Evolutionary conservation across 2,329 filamentous ascomycete genomes (phyloP), one percentile per base, ranked within the genome.

Genomic region (Stemphylium vesicarium): DNA sequence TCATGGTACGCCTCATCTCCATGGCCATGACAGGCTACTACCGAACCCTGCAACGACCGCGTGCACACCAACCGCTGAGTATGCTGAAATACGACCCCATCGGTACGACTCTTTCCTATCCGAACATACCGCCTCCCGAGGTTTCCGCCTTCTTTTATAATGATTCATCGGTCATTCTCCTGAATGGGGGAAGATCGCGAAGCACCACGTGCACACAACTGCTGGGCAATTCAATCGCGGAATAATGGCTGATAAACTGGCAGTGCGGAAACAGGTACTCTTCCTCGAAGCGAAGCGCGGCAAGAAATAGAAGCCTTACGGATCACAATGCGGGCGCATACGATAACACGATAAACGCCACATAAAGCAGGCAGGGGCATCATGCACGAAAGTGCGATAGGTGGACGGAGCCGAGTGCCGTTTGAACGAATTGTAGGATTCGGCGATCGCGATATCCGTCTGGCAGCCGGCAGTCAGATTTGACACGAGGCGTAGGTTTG

Each of bases 11-110:
- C 75, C 89, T 99, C 65, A 83, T 99, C 76, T 96, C 92, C 62
- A 99, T 99, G 95, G 95, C 95, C 75, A 89, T 96, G 89, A 99
- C 95, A 22, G 95, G 95, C 72, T 99, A 92, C 84, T 99, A 94
- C 84, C 93, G 94, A 78, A 96, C 92, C 49, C 87, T 96, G 77
- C 84, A 89, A 66, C 88, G 96, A 55, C 93, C 92, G 11, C 88
- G 95, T 66, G 84, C 85, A 26, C 84, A 92, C 60, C 83, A 89
- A 39, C 93, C 96, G 52, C 85, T 99, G 79, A 96, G 92, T 81
- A 95, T 99, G 92, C 82, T 99, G 69, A 99, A 99, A 82, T 99
- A 99, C 79, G 95, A 99, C 75, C 95, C 95, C 37, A 93, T 99
- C 63, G 89, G 91, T 96, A 86, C 64, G 84, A 75, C 12, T 35